Base-by-base conservation (phyloP, 2,329 filamentous ascomycete species). In the Venturia effusa region DNA sequence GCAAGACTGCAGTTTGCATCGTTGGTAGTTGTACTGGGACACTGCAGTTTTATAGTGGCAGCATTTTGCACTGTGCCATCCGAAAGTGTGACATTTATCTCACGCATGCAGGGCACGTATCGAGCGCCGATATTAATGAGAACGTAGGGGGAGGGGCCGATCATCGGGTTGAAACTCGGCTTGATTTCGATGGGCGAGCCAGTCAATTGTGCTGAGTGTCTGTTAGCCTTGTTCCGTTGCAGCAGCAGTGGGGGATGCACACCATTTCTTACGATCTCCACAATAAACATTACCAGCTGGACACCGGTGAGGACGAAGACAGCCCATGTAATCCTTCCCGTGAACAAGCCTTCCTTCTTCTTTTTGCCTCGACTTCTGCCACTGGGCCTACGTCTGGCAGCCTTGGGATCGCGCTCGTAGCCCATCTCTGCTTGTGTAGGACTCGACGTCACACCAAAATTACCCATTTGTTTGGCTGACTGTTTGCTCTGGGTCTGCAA, bases 91-190 rank as follows among this genome's bases (percentile, higher is more conserved):
- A 80, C 82, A 54, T 83, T 74, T 67, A 89, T 83, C 69, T 89
- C 91, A 78, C 93, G 92, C 94, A 99, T 99, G 76, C 94, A 99
- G 7, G 92, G 90, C 3, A 89, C 85, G 73, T 90, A 99, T 66
- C 94, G 87, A 48, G 92, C 90, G 65, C 94, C 94, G 90, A 99
- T 96, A 75, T 96, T 96, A 79, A 97, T 96, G 70, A 96, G 84
- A 30, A 97, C 85, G 69, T 91, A 90, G 1, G 87, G 84, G 5
- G 92, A 96, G 0, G 94, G 94, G 0, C 94, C 94, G 71, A 99
- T 96, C 91, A 99, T 96, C 65, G 90, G 89, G 77, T 97, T 99
- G 79, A 99, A 96, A 19, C 82, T 83, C 1, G 94, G 94, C 64
- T 93, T 84, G 62, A 86, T 92, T 76, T 86, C 83, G 71, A 91